These are phyloP conservation scores for Pseudomicrostroma phylloplanum DNA, from an alignment of 1,284 basidiomycete species.

Conservation along the genomic window DNA sequence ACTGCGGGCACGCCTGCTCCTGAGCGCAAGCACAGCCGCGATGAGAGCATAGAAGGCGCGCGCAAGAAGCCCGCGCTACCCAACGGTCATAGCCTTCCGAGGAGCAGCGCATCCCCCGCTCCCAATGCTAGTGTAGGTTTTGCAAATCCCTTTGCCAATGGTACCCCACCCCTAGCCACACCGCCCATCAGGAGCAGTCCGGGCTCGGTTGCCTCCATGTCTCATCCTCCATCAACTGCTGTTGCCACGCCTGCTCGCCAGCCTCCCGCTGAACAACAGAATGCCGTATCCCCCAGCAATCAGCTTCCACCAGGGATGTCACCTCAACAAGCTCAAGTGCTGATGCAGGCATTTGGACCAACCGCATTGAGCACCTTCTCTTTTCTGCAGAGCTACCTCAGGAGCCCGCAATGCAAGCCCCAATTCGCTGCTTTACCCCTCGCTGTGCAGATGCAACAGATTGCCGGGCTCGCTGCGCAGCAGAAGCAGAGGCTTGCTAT, in stretches of 20 bases:
- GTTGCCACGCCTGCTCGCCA: background rate
- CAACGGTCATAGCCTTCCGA: background rate
- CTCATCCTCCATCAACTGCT: background rate
- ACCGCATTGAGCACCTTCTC: constrained; percentile 33
- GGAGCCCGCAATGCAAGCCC: background rate
- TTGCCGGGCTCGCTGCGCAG: background rate
- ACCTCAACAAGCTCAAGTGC: constrained; percentile 29
- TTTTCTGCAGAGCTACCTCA: constrained; percentile 20
- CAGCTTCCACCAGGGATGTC: constrained; percentile 14
- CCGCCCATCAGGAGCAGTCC: background rate
- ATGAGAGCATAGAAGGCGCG: background rate
- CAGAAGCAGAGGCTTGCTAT: background rate
- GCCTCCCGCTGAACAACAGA: background rate
- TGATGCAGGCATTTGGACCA: constrained; percentile 34
- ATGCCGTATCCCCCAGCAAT: background rate
- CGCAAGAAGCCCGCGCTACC: background rate
- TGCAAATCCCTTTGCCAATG: background rate
- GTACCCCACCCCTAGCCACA: background rate
- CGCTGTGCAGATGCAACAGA: constrained; percentile 1
- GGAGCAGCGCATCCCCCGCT: background rate
- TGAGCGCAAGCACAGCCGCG: constrained; percentile 2
- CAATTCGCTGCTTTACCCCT: constrained; percentile 1
- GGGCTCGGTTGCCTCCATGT: background rate
- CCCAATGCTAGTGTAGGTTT: background rate
- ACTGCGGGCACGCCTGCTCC: background rate